phyloP scores from a whole-genome alignment of 2,329 filamentous ascomycete species.

The Cryphonectria parasitica region DNA sequence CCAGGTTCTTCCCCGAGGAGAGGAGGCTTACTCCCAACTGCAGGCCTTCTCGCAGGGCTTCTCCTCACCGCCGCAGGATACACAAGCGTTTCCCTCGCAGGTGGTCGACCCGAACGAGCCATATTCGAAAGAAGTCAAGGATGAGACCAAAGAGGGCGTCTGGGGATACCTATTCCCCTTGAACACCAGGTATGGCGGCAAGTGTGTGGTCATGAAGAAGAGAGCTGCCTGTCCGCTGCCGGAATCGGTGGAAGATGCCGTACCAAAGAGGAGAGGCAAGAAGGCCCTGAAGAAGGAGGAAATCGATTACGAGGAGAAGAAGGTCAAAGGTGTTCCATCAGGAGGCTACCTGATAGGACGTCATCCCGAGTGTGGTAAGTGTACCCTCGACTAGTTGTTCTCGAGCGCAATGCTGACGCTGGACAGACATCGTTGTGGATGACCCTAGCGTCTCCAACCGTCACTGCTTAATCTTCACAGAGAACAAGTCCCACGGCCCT shows the following conservation, averaged over 20 bases:
- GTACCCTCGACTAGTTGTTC: constrained; percentile 12
- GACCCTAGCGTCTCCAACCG: constrained; percentile 86
- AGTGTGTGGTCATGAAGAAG: constrained; percentile 73
- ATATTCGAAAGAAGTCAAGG: constrained; percentile 80
- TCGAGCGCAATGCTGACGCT: constrained; percentile 19
- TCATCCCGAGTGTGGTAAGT: constrained; percentile 89
- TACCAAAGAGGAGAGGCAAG: constrained; percentile 48
- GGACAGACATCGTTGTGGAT: constrained; percentile 70
- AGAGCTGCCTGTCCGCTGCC: constrained; percentile 71
- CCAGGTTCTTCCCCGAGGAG: constrained; percentile 53
- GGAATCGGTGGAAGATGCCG: constrained; percentile 46
- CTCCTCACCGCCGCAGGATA: constrained; percentile 67
- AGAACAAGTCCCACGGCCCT: constrained; percentile 45
- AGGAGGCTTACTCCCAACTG: constrained; percentile 50
- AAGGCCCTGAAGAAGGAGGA: constrained; percentile 57
- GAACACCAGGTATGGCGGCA: constrained; percentile 68
- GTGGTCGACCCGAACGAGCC: constrained; percentile 72
- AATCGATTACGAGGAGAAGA: constrained; percentile 64
- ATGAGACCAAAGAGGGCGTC: constrained; percentile 82
- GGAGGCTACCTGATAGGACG: constrained; percentile 90
- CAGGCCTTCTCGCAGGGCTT: constrained; percentile 41
- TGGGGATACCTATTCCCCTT: constrained; percentile 95
- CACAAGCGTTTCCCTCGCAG: constrained; percentile 70
- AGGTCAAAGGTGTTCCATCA: constrained; percentile 65
- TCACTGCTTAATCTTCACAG: constrained; percentile 59